phyloP scores from a whole-genome alignment of 306 rosid species.

The Pterocarpus macrocarpus region DNA sequence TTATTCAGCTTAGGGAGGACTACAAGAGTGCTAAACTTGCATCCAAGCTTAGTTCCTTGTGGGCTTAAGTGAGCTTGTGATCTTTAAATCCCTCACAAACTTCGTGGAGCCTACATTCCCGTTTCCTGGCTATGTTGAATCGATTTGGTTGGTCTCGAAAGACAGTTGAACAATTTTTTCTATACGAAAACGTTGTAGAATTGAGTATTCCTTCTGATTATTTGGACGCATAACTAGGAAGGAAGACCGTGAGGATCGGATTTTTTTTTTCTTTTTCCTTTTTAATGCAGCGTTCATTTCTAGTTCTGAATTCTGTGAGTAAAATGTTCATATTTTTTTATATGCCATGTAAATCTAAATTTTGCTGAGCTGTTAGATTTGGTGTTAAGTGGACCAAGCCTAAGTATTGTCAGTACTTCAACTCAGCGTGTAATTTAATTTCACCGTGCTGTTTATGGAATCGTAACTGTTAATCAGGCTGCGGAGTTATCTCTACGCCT shows the following conservation, averaged over 20 bases:
- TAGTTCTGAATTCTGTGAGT: constrained; percentile 32
- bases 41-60: constrained; percentile 83
- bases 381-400: too few relatives aligned
- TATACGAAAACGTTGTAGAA: constrained; percentile 10
- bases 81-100: constrained; percentile 27
- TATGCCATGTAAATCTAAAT: constrained; percentile 53
- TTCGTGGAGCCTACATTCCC: constrained; percentile 21
- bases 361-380: constrained; percentile 36
- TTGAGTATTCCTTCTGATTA: constrained; percentile 31
- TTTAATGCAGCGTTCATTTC: constrained; percentile 30
- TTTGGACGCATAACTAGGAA: constrained; percentile 50
- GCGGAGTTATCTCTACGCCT: too few relatives aligned
- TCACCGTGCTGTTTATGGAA: constrained; percentile 25
- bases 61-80: constrained; percentile 58
- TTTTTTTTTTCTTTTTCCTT: not conserved
- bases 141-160: constrained; percentile 40
- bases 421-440: constrained; percentile 22
- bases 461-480: not conserved
- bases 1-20: constrained; percentile 95
- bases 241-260: constrained; percentile 44
- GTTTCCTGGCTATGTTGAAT: constrained; percentile 44
- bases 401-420: constrained; percentile 19
- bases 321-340: constrained; percentile 34
- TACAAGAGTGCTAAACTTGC: constrained; percentile 98
- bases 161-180: constrained; percentile 27